phyloP scores from a whole-genome alignment of 305 asterid species.

The Solanum hybrid region DNA sequence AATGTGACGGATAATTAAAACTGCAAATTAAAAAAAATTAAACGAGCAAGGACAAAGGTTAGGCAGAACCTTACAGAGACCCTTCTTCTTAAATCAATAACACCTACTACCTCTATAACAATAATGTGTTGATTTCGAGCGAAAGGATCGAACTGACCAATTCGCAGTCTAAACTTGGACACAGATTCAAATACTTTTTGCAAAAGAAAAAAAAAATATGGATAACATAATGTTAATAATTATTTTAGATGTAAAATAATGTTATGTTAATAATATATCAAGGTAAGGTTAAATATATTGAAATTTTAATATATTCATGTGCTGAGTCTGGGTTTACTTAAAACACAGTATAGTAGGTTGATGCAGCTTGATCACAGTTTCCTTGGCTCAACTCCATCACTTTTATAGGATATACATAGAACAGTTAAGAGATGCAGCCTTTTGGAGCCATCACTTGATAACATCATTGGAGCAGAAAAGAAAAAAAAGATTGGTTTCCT shows the following conservation, averaged over 20 bases:
- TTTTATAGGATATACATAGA: not conserved
- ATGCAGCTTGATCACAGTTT: not conserved
- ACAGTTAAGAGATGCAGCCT: not conserved
- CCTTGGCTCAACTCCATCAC: not conserved
- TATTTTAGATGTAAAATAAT: not conserved
- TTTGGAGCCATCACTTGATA: not conserved
- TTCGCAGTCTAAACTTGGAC: not conserved
- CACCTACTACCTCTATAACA: not conserved
- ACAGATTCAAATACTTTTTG: not conserved
- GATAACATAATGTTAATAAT: not conserved
- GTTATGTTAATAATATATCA: not conserved
- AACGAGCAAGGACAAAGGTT: not conserved
- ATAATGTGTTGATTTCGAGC: not conserved
- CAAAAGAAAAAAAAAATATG: not conserved
- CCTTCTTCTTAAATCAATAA: not conserved
- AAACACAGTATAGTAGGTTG: not conserved
- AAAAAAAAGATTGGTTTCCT: not conserved
- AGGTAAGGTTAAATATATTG: not conserved
- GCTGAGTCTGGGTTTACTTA: not conserved
- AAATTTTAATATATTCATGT: not conserved
- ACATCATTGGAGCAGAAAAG: not conserved
- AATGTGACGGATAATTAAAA: not conserved
- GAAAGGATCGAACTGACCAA: not conserved
- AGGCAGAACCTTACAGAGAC: not conserved
- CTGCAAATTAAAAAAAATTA: not conserved